A percentile compares a stretch with the other conserved stretches of the same genome.
Evolutionary conservation across 768 basidiomycete genomes (phyloP).

Genomic region (Kwoniella europaea): DNA sequence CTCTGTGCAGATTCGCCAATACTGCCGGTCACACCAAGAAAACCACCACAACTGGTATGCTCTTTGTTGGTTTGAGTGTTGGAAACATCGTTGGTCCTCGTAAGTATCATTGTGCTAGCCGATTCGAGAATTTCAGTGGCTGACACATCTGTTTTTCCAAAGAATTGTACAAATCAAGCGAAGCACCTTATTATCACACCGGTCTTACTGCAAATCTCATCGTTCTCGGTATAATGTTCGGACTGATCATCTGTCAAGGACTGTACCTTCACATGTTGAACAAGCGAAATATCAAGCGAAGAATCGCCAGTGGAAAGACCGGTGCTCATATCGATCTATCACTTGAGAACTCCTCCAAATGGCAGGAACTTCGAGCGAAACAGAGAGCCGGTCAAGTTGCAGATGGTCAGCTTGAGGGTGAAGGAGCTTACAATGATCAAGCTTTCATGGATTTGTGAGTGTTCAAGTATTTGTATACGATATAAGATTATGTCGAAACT

Average conservation of each 20-base stretch:
- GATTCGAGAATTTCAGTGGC: neutral
- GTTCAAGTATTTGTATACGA: no score
- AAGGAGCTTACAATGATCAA: slow-evolving; percentile 17
- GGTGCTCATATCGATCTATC: slow-evolving; percentile 23
- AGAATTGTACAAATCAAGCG: slow-evolving; percentile 14
- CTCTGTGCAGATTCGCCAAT: slow-evolving; percentile 34
- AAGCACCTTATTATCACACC: slow-evolving; percentile 18
- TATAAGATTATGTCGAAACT: neutral
- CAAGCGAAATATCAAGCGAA: slow-evolving; percentile 16
- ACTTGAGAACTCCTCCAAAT: slow-evolving; percentile 12
- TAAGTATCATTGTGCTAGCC: neutral
- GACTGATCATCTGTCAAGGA: slow-evolving; percentile 13
- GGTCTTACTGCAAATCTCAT: slow-evolving; percentile 24
- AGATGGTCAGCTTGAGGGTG: slow-evolving; percentile 25
- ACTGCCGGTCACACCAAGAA: slow-evolving; percentile 44
- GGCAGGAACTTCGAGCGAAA: slow-evolving; percentile 12
- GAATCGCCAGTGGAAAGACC: slow-evolving; percentile 24
- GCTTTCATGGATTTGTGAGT: slow-evolving; percentile 32
- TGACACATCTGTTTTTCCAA: neutral
- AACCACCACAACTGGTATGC: slow-evolving; percentile 41
- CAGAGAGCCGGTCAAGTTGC: slow-evolving; percentile 10
- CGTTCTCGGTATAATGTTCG: slow-evolving; percentile 14
- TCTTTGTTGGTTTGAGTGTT: slow-evolving; percentile 33
- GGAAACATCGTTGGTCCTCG: slow-evolving; percentile 41
- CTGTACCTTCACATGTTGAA: slow-evolving; percentile 21